Evolutionary conservation across 345 rosid genomes (phyloP), one percentile per base, ranked within the genome.

Genomic region (Heritiera fomes): DNA sequence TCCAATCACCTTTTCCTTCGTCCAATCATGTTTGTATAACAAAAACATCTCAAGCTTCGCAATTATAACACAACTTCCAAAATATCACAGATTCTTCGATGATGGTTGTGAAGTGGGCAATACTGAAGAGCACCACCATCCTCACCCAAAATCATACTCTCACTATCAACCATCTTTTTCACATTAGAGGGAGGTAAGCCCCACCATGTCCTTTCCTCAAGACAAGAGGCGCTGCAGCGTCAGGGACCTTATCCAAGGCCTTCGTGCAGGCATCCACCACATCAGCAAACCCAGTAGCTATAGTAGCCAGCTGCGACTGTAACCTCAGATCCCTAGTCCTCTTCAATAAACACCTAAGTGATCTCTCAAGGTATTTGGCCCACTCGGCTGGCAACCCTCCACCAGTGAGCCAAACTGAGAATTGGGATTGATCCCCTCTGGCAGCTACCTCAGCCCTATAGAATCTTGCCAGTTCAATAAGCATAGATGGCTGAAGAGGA

Each of bases 351-450:
- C 97, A 94, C 77, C 97, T 88, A 80, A 94, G 91, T 14, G 99
- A 96, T 84, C 98, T 92, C 40, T 84, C 91, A 83, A 96, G 81
- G 82, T 91, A 89, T 80, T 92, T 94, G 60, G 99, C 99, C 97
- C 98, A 94, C 67, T 96, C 99, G 38, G 95, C 95, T 14, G 99
- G 97, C 69, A 94, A 80, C 2, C 97, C 97, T 53, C 98, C 97
- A 3, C 97, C 98, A 3, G 92, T 92, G 60, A 96, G 93, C 99
- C 99, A 96, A 53, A 91, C 94, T 2, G 98, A 88, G 88, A 96
- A 92, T 50, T 96, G 98, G 59, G 97, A 92, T 81, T 96, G 99
- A 82, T 96, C 98, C 2, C 93, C 95, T 77, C 98, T 86, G 75
- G 99, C 99, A 8, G 94, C 94, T 84, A 96, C 89, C 82, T 96